Base-by-base conservation (phyloP, 2,329 filamentous ascomycete genomes). In the Hysterium pulicare region DNA sequence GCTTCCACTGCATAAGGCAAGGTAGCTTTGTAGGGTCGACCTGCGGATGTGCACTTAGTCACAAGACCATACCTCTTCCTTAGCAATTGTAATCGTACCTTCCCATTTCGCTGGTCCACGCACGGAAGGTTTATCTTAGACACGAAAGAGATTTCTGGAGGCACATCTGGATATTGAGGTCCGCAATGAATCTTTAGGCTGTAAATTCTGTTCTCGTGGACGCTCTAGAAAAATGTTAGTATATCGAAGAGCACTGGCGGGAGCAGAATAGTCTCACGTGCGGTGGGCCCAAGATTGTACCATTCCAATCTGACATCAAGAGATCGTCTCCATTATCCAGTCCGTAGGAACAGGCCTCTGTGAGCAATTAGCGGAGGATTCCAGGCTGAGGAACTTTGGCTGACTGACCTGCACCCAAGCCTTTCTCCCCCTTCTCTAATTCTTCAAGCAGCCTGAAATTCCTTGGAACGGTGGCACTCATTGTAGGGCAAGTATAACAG, bases 371-470 rank as follows among this genome's bases (percentile, higher is more conserved):
- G 43, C 36, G 43, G 37, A 46, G 43, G 34, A 26, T n/a, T 38
- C 5, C 23, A 32, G 21, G 13, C 10, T n/a, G 20, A 38, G 10
- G 5, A 20, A 38, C 24, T 6, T 13, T 33, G 40, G 35, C 28
- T 22, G 19, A 28, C 62, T 43, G 71, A 88, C 89, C 88, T 68
- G 91, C 90, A 62, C 93, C 91, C 50, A 93, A 79, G 48, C 93
- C 93, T 72, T 98, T 98, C 76, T 98, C 93, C 62, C 93, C 93
- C 76, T 97, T 97, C 76, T 98, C 93, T 16, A 98, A 79, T 82
- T 98, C 93, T 70, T 96, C 93, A 44, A 98, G 78, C 54, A 98
- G 81, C 64, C 91, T 85, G 69, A 98, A 98, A 75, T 97, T 97
- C 67, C 93, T 82, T 48, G 93, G 93, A 44, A 98, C 81, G 71